phyloP scores from a whole-genome alignment of 2,329 filamentous ascomycete species.

The Knufia petricola region DNA sequence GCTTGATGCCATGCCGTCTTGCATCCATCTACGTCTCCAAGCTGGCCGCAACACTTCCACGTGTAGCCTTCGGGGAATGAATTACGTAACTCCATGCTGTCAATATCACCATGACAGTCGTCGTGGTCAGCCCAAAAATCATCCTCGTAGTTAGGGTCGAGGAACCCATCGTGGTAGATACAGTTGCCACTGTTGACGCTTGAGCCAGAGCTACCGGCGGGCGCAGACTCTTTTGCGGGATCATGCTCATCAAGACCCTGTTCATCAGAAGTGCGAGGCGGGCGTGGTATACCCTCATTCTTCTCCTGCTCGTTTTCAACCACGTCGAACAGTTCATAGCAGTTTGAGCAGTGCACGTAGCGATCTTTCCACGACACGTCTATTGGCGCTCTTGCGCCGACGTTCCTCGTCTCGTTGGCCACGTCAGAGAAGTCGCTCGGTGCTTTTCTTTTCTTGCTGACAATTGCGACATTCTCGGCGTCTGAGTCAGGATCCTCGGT shows the following conservation, averaged over 20 bases:
- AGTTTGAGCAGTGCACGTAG: conserved; percentile 20
- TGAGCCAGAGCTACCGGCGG: neutral
- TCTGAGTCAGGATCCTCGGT: neutral
- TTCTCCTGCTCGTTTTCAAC: conserved; percentile 11
- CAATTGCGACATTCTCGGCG: neutral
- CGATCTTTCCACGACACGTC: neutral
- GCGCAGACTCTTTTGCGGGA: neutral
- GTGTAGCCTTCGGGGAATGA: conserved; percentile 9
- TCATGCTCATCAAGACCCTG: neutral
- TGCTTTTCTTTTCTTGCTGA: conserved; percentile 1
- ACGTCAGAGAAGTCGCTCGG: neutral
- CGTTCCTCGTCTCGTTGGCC: neutral
- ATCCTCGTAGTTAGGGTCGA: neutral
- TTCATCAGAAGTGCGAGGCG: too few relatives aligned
- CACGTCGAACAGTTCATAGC: conserved; percentile 22
- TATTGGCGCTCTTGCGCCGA: neutral
- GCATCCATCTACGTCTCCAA: conserved; percentile 2
- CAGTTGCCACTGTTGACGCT: conserved; percentile 12
- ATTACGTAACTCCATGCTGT: conserved; percentile 1
- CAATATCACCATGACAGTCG: conserved; percentile 11
- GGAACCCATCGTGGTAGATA: conserved; percentile 20
- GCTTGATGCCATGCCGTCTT: neutral
- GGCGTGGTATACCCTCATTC: too few relatives aligned
- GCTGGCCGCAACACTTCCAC: conserved; percentile 11
- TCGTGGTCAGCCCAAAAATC: conserved; percentile 13